phyloP scores from a whole-genome alignment of 2,329 filamentous ascomycete species.

The Pyricularia sp. region DNA sequence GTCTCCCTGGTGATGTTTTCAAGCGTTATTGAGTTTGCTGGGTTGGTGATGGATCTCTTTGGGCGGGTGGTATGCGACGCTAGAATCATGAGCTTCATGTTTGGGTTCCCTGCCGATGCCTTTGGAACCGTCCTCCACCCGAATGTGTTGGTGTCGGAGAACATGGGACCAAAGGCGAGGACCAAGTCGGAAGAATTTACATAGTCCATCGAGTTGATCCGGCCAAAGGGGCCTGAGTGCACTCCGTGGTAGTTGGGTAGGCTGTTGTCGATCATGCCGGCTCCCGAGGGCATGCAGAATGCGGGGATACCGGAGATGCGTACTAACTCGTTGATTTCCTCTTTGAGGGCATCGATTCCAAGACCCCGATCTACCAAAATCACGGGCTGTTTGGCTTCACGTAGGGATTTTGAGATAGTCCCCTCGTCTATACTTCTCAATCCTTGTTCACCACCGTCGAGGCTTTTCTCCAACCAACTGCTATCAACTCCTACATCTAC shows the following conservation, averaged over 20 bases:
- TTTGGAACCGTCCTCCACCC: not conserved
- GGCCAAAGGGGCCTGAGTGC: constrained; percentile 29
- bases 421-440: constrained; percentile 17
- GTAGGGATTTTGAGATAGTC: constrained; percentile 22
- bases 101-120: not conserved
- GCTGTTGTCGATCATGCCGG: constrained; percentile 35
- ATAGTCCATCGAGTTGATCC: constrained; percentile 20
- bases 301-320: constrained; percentile 31
- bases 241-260: constrained; percentile 33
- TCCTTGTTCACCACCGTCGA: constrained; percentile 7
- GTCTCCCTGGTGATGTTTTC: not conserved
- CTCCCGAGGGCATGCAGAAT: constrained; percentile 32
- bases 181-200: constrained; percentile 29
- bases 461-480: constrained; percentile 16
- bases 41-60: not conserved
- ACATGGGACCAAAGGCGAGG: constrained; percentile 31
- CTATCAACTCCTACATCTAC: constrained; percentile 22
- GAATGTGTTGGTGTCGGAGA: constrained; percentile 32
- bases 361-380: constrained; percentile 40
- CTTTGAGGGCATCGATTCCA: constrained; percentile 25
- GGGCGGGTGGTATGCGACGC: not conserved
- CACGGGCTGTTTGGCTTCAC: constrained; percentile 30
- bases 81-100: not conserved
- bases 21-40: not conserved
- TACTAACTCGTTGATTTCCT: constrained; percentile 28